Evolutionary conservation across 441 rosid species (phyloP), one percentile per base, ranked within the genome.

Genomic region (Manihot esculenta): DNA sequence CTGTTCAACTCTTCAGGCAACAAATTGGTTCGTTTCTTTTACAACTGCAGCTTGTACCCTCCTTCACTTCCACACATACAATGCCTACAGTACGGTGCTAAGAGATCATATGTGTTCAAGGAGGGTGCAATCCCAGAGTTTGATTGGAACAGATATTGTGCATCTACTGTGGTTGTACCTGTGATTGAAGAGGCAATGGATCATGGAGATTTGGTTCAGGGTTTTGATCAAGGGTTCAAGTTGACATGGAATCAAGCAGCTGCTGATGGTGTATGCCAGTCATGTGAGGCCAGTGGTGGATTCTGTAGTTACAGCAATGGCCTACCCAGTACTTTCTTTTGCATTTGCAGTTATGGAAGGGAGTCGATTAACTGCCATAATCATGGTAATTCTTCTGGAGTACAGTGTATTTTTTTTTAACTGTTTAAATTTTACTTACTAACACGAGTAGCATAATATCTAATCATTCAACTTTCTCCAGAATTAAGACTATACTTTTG

Each of bases 71-170:
- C 74, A 3, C 62, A 79, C 11, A 61, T 81, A 76, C 14, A 23
- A 7, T 78, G 84, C 51, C 66, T 76, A n/a, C 33, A 51, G 10
- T 61, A 47, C 44, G 72, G 49, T 49, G 11, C 58, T 13, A 68
- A 38, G 62, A 68, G 73, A 23, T 81, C 84, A 1, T 81, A 42
- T 61, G 82, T 53, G 48, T 68, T 78, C 62, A 12, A 12, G 12
- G 67, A 62, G 1, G 75, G 41, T 41, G 45, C 53, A 7, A 51
- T 74, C 33, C 80, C 82, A 0, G 84, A 78, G 65, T 78, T 78
- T 24, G 84, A 78, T 65, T 78, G 79, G 84, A 57, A 42, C 0
- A 67, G 33, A 8, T 78, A 78, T 42, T 78, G 82, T 3, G 74
- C 74, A 26, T 74, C 78, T 27, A 38, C n/a, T 3, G 64, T 59